Evolutionary conservation across 257 asterid species (phyloP), one percentile per base, ranked within the genome.

Genomic region (Solanum appendiculatum): DNA sequence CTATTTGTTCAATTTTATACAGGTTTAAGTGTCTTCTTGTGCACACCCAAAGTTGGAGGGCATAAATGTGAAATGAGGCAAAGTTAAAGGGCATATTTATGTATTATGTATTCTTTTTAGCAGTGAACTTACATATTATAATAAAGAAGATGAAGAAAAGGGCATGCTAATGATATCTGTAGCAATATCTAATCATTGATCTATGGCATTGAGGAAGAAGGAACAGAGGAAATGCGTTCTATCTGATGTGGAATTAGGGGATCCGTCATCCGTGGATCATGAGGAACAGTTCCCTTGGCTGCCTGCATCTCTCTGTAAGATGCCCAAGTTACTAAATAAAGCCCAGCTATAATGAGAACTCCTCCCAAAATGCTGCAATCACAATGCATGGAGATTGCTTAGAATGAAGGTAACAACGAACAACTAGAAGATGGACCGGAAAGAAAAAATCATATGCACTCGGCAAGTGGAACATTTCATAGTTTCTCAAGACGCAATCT

Each of bases 261-360:
- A 37, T 94, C 98, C 12, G 93, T 73, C 21, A 93, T 82, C 72
- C 92, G 92, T 83, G 91, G 34, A 16, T 90, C 56, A 34, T 86
- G 93, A 54, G 89, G 84, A 58, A 86, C 81, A 27, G 66, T 89
- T 84, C 92, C 93, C 16, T 13, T 46, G 40, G 88, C n/a, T 51
- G 89, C 89, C 69, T 86, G 93, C 88, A 39, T 93, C 82, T 94
- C 98, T 88, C 92, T 89, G 87, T 91, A 86, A 12, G 99, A 94
- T 78, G 98, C 98, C 98, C 98, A 95, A 15, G 99, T 97, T 80
- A 97, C 98, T 94, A 94, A 66, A 72, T 72, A 97, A 85, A 97
- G 98, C 86, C 99, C 99, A 14, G 92, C 96, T 82, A 95, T 91
- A 37, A 97, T 95, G 66, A 97, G 91, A 86, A 92, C 68, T 63